Base-by-base conservation (phyloP, 192 early-diverging fungal species). In the Podila horticola region DNA sequence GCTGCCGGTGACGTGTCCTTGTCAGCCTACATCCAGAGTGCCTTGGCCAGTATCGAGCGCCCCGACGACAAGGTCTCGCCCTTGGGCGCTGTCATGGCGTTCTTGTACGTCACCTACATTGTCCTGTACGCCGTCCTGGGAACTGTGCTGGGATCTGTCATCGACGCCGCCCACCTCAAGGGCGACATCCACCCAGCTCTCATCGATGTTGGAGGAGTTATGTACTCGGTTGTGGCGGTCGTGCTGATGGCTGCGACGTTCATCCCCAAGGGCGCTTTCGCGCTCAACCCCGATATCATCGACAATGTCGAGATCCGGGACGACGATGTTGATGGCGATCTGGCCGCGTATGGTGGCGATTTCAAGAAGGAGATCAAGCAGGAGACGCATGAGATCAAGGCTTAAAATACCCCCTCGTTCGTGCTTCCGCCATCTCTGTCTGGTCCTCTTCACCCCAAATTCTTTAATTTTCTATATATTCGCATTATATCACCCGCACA, bases 1-100 rank as follows among this genome's bases (percentile, higher is more conserved):
- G 84, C 88, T 10, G 83, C 86, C 24, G 89, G 89, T 55, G 89
- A 90, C 68, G 86, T 89, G 49, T 85, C 88, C 5, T 81, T 90
- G 2, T 74, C 82, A 1, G 87, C 87, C 9, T 87, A 88, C 57
- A 76, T 87, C 58, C 85, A 86, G 62, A 74, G 75, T 4, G 64
- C 86, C 50, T 49, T 89, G 26, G 62, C 74, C 50, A 59, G 57
- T 38, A 31, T 77, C 26, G 72, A 77, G 62, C 31, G 66, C 50
- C 75, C 64, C 30, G 71, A 88, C 51, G 71, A 82, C 62, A 64
- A 69, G 49, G 72, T 82, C 30, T 88, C 88, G 2, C 83, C 86
- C 11, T 67, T 88, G 17, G 81, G 86, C n/a, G 83, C 84, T 36
- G 87, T 90, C 63, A 90, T 90, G 89, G 81, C 87, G 9, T 90